phyloP scores from a whole-genome alignment of 2,329 filamentous ascomycete genomes.

The Aureobasidium lini region DNA sequence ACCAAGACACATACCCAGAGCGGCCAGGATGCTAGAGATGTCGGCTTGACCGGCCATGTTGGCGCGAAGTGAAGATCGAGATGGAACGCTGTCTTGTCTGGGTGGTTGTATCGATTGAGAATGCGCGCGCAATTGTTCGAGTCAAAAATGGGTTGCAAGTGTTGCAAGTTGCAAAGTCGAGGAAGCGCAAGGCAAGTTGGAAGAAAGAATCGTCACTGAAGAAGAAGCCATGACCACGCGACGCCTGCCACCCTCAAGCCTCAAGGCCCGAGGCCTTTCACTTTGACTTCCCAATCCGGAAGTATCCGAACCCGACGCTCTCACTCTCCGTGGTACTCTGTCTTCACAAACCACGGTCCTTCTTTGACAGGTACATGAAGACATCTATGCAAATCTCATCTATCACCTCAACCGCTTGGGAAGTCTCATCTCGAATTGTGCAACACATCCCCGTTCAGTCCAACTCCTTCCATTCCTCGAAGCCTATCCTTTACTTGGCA shows the following conservation, averaged over 20 bases:
- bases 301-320: not conserved
- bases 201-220: slow-evolving; percentile 3
- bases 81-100: not conserved
- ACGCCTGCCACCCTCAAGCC: not conserved
- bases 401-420: not conserved
- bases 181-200: not conserved
- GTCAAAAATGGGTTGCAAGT: no score
- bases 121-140: not conserved
- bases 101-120: not conserved
- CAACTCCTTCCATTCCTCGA: not conserved
- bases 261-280: no score
- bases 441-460: not conserved
- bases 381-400: not conserved
- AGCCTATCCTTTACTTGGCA: not conserved
- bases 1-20: slow-evolving; percentile 34
- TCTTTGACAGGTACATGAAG: not conserved
- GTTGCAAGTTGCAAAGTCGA: not conserved
- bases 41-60: slow-evolving; percentile 41
- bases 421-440: not conserved
- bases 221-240: slow-evolving; percentile 5
- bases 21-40: slow-evolving; percentile 45
- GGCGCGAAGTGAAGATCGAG: not conserved
- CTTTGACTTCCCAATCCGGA: not conserved
- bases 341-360: not conserved
- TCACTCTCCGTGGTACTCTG: not conserved